Conservation (phyloP, 2,329 filamentous ascomycete genomes). For the Raffaelea deltoideospora region DNA sequence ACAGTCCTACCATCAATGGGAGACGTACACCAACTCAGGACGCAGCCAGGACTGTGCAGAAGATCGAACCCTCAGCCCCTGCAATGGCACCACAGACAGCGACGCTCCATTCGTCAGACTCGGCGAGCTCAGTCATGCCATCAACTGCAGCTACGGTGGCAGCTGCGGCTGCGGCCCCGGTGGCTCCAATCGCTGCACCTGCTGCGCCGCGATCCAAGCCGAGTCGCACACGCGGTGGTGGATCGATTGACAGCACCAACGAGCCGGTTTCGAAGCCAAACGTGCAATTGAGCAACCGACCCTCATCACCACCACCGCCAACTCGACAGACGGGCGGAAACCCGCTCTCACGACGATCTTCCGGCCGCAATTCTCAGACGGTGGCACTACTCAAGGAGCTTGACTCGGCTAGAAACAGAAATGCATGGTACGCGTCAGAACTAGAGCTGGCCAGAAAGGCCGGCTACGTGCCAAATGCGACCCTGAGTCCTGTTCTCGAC, state of each 20-base stretch:
- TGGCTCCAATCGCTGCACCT: constrained; percentile 4
- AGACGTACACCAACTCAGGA: constrained; percentile 14
- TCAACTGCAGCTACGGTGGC: neutral
- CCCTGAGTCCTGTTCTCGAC: constrained; percentile 59
- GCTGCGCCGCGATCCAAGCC: neutral
- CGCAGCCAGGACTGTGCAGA: constrained; percentile 20
- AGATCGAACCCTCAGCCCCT: constrained; percentile 15
- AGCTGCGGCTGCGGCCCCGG: neutral
- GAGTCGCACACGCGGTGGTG: constrained; percentile 29
- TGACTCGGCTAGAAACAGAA: constrained; percentile 68
- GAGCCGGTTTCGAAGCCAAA: constrained; percentile 35
- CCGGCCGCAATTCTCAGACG: constrained; percentile 48
- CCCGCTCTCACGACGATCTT: constrained; percentile 42
- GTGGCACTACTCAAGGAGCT: constrained; percentile 74
- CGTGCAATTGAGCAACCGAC: constrained; percentile 17
- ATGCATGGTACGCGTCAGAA: constrained; percentile 95
- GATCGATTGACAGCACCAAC: constrained; percentile 52
- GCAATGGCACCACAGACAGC: too few species aligned
- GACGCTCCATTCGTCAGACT: neutral
- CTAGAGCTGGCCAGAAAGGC: constrained; percentile 80
- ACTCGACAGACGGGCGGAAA: constrained; percentile 37
- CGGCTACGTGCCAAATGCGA: constrained; percentile 63
- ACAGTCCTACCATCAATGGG: constrained; percentile 41
- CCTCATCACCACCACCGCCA: constrained; percentile 44
- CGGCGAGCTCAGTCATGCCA: neutral